phyloP scores from a whole-genome alignment of 108 stramenopile species.

The Discostella pseudostelligera region DNA sequence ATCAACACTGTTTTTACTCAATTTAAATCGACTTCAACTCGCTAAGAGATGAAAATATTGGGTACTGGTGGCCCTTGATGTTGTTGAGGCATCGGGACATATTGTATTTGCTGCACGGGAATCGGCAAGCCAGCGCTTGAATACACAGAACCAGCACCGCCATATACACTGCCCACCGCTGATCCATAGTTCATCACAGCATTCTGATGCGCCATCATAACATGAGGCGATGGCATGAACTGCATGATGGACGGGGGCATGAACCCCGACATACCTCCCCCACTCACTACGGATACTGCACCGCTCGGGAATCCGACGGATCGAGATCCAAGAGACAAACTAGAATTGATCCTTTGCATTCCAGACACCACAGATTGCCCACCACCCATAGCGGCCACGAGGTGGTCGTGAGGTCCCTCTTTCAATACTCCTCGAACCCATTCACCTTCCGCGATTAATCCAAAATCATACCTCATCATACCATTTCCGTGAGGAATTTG shows the following conservation, averaged over 20 bases:
- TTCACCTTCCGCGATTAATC: conserved; percentile 58
- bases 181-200: conserved; percentile 24
- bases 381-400: conserved; percentile 27
- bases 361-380: conserved; percentile 8
- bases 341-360: conserved; percentile 3
- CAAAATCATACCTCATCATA: conserved; percentile 63
- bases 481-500: conserved; percentile 58
- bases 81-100: neutral
- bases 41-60: neutral
- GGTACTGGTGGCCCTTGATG: conserved; percentile 3
- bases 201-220: conserved; percentile 32
- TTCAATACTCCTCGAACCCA: conserved; percentile 54
- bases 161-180: conserved; percentile 24
- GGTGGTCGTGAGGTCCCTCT: conserved; percentile 47
- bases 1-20: no score
- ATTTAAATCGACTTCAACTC: no score
- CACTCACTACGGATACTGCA: conserved; percentile 12
- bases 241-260: conserved; percentile 12
- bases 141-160: conserved; percentile 13
- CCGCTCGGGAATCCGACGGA: conserved; percentile 6
- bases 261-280: conserved; percentile 15
- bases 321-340: conserved; percentile 9
- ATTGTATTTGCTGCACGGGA: conserved; percentile 9
- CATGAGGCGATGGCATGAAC: conserved; percentile 21
- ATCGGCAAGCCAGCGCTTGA: neutral